phyloP scores from a whole-genome alignment of 176 grass and related monocot species.

The Otatea glauca region DNA sequence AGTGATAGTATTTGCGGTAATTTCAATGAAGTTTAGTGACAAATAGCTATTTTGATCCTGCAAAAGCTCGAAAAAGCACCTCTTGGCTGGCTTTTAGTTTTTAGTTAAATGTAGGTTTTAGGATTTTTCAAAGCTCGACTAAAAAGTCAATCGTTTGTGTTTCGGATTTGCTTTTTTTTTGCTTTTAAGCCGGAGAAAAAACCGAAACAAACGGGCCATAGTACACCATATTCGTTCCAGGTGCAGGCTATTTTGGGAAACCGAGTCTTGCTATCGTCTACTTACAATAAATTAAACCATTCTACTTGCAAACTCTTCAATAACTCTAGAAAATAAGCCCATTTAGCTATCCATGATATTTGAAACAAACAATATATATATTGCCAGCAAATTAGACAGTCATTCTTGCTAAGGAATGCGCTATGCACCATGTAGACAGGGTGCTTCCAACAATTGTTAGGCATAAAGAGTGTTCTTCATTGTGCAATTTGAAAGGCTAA shows the following conservation, averaged over 20 bases:
- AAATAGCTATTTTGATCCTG: too few relatives aligned
- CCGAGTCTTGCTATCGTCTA: too few relatives aligned
- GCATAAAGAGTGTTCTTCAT: background rate
- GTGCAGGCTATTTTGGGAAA: background rate
- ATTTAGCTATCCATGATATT: background rate
- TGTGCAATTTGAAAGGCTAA: background rate
- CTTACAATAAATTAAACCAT: background rate
- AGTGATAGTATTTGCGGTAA: too few relatives aligned
- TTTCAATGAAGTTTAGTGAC: too few relatives aligned
- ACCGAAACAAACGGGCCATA: background rate
- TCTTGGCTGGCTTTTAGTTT: too few relatives aligned
- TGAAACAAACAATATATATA: background rate
- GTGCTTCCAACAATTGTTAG: background rate
- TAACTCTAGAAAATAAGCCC: background rate
- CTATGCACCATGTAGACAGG: background rate
- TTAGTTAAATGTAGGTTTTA: too few relatives aligned
- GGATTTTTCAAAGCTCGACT: too few relatives aligned
- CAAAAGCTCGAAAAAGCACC: too few relatives aligned
- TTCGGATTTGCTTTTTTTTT: too few relatives aligned
- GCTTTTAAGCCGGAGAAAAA: too few relatives aligned
- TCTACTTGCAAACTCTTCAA: background rate
- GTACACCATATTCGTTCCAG: background rate
- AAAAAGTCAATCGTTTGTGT: too few relatives aligned
- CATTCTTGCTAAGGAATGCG: background rate
- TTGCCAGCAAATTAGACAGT: too few relatives aligned